Evolutionary conservation across 352 stramenopile species (phyloP), one percentile per base, ranked within the genome.

Genomic region (Pythium brassicae): DNA sequence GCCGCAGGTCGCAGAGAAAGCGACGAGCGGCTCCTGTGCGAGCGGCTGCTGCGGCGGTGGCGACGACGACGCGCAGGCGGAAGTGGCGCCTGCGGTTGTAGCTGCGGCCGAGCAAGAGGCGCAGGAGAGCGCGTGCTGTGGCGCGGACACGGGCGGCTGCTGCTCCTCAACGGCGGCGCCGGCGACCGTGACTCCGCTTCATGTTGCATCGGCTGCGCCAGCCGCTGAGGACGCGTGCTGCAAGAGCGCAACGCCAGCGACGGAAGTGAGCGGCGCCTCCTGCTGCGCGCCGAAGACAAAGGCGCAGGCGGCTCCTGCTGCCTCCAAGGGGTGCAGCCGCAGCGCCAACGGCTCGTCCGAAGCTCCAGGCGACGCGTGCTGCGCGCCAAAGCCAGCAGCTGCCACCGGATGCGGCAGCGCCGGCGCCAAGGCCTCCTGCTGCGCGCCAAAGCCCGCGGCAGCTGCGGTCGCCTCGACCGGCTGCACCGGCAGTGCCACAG

Each of bases 151-250:
- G n/a, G 25, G 17, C 3, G 20, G 44, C 2, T 59, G 56, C 51
- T 68, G 61, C 42, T 65, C 61, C 9, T 59, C 39, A 2, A 72
- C 71, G 26, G n/a, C 34, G 22, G 25, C 50, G 42, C 0, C 8
- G 22, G 42, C 20, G 42, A 47, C 10, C 5, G 39, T 10, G 39
- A 23, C 17, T 45, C 39, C 42, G 20, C 42, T 47, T 11, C n/a
- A n/a, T 47, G n/a, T 3, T 25, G 40, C 19, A 15, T 20, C 6
- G 40, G n/a, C 8, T 45, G 19, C 40, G 14, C 9, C 40, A 12
- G 40, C 40, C 14, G 15, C 19, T 22, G 17, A 4, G 10, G 17
- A 15, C 17, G 40, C 7, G 8, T 46, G 40, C 19, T 46, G 40
- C 40, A 10, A 9, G 10, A 22, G 40, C 10, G 40, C 20, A 37